Conservation (phyloP, 148 eudicot genomes). For the Cornus suecica region DNA sequence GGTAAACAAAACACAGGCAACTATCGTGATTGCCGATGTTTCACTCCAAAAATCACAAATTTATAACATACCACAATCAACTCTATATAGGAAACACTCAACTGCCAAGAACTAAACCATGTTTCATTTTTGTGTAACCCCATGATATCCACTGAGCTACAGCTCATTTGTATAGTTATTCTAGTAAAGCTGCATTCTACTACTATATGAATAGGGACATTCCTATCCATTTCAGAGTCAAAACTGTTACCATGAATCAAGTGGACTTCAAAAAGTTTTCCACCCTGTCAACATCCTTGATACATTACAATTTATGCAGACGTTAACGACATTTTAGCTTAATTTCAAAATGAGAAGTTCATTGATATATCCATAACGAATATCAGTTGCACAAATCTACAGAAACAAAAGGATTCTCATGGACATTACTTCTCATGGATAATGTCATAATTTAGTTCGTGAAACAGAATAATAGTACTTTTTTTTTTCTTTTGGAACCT, state of each 20-base stretch:
- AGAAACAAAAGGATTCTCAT: background rate
- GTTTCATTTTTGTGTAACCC: background rate
- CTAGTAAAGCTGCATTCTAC: background rate
- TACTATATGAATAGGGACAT: background rate
- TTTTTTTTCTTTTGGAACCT: background rate
- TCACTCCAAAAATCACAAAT: constrained; percentile 1
- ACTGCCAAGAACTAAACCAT: background rate
- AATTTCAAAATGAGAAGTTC: background rate
- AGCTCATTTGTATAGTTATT: background rate
- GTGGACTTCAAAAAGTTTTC: background rate
- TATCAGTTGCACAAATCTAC: background rate
- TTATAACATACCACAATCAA: background rate
- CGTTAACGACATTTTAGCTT: background rate
- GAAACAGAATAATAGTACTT: background rate
- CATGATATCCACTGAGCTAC: background rate
- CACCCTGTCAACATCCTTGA: background rate
- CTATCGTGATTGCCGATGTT: background rate
- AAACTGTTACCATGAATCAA: background rate
- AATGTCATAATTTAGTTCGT: background rate
- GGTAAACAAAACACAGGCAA: background rate
- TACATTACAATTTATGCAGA: background rate
- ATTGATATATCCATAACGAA: background rate
- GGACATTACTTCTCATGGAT: background rate
- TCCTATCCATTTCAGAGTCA: background rate
- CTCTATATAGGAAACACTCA: background rate